Percentiles rank a stretch among this genome's conserved stretches.
These are phyloP conservation scores for Termitomyces sp. DNA, from an alignment of 768 basidiomycete genomes.

Conservation along the genomic window DNA sequence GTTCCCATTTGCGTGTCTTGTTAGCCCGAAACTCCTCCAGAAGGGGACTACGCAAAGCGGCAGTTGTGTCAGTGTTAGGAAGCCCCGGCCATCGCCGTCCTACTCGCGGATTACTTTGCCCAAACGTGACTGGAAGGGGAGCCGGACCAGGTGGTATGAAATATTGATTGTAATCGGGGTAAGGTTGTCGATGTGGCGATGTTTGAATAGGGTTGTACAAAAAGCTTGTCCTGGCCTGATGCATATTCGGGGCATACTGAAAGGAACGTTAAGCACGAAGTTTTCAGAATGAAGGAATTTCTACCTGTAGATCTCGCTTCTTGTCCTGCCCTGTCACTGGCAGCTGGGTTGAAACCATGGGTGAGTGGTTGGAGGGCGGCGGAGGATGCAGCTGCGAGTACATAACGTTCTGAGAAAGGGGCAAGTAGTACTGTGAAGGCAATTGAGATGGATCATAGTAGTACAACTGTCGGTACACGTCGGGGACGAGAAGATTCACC, in stretches of 20 bases:
- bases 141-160: constrained; percentile 35
- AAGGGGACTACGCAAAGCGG: constrained; percentile 56
- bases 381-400: constrained; percentile 38
- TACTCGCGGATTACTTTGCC: constrained; percentile 34
- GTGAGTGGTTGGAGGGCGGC: constrained; percentile 29
- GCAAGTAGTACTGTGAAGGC: constrained; percentile 58
- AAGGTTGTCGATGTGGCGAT: constrained; percentile 38
- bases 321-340: constrained; percentile 43
- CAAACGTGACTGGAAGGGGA: constrained; percentile 26
- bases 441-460: constrained; percentile 48
- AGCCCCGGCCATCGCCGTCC: constrained; percentile 36
- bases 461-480: constrained; percentile 44
- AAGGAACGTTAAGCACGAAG: constrained; percentile 9
- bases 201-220: constrained; percentile 37
- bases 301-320: constrained; percentile 54
- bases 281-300: neutral
- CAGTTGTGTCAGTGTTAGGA: constrained; percentile 23
- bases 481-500: constrained; percentile 23
- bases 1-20: constrained; percentile 75
- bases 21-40: constrained; percentile 84
- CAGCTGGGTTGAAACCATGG: constrained; percentile 47
- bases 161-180: constrained; percentile 47
- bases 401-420: constrained; percentile 50
- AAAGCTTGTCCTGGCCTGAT: constrained; percentile 34
- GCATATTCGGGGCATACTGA: constrained; percentile 22